A percentile compares a stretch with the other conserved stretches of the same genome.
Conservation (phyloP, 371 early-diverging fungal genomes). For the Mucor piriformis region DNA sequence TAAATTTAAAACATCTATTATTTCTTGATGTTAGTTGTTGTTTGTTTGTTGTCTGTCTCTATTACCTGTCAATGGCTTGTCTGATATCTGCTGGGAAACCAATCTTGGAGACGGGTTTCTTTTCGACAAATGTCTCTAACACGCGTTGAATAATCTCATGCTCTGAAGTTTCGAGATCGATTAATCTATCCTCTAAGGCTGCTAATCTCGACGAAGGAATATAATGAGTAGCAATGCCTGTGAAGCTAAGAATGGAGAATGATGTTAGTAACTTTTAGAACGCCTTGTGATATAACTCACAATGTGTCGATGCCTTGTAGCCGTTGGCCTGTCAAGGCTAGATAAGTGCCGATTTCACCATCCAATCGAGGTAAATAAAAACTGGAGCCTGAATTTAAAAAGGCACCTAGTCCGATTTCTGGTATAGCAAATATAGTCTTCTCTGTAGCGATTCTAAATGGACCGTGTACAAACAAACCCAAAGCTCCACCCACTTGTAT, state of each 20-base stretch:
- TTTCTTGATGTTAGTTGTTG: too few relatives aligned
- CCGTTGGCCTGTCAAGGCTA: conserved; percentile 90
- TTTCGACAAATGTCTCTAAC: conserved; percentile 89
- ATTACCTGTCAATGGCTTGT: conserved; percentile 73
- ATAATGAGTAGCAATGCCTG: conserved; percentile 97
- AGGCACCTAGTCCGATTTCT: conserved; percentile 90
- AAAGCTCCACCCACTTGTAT: conserved; percentile 98
- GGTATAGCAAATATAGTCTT: conserved; percentile 93
- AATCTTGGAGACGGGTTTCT: conserved; percentile 27
- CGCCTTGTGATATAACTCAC: too few relatives aligned
- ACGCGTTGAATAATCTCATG: conserved; percentile 84
- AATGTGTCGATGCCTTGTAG: conserved; percentile 86
- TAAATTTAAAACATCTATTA: conserved; percentile 81
- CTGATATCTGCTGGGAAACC: conserved; percentile 65
- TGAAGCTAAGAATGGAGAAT: too few relatives aligned
- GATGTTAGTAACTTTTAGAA: too few relatives aligned
- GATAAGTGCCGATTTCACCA: conserved; percentile 89
- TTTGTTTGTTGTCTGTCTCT: conserved; percentile 2
- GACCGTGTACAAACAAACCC: conserved; percentile 93
- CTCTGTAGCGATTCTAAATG: conserved; percentile 90
- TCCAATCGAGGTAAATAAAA: conserved; percentile 93
- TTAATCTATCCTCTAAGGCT: conserved; percentile 79
- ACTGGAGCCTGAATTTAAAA: conserved; percentile 94
- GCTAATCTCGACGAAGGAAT: conserved; percentile 86
- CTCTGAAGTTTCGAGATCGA: conserved; percentile 82